phyloP scores from a whole-genome alignment of 2,329 filamentous ascomycete species.

The Claviceps sorghi region DNA sequence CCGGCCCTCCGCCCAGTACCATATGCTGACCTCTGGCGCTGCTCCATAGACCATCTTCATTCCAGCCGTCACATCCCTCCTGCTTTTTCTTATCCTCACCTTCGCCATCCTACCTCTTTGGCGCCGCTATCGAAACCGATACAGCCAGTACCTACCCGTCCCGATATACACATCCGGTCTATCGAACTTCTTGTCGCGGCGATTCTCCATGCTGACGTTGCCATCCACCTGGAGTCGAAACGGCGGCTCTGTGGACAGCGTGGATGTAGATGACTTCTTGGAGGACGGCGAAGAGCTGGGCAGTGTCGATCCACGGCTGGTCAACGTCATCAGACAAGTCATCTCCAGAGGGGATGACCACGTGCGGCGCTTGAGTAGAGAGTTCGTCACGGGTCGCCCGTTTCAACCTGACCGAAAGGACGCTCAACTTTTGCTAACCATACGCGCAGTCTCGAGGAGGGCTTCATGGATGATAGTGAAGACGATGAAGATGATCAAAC shows the following conservation, averaged over 20 bases:
- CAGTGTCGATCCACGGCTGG: constrained; percentile 37
- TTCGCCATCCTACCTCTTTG: constrained; percentile 54
- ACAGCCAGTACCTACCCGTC: constrained; percentile 60
- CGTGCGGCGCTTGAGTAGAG: constrained; percentile 55
- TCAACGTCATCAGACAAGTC: constrained; percentile 23
- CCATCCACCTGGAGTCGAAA: constrained; percentile 35
- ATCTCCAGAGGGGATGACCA: constrained; percentile 28
- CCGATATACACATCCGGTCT: constrained; percentile 41
- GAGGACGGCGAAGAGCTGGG: constrained; percentile 54
- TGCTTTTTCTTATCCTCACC: constrained; percentile 51
- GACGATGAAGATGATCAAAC: constrained; percentile 27
- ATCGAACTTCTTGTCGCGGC: constrained; percentile 31
- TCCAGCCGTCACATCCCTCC: constrained; percentile 55
- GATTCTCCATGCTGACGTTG: constrained; percentile 17
- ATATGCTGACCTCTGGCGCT: constrained; percentile 3
- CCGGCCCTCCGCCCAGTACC: background rate
- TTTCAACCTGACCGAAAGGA: background rate
- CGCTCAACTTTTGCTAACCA: constrained; percentile 7
- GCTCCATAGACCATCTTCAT: constrained; percentile 48
- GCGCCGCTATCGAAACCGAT: constrained; percentile 54
- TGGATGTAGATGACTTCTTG: constrained; percentile 25
- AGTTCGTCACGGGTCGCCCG: constrained; percentile 30
- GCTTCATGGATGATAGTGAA: constrained; percentile 30
- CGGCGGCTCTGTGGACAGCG: constrained; percentile 25
- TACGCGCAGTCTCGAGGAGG: constrained; percentile 15